Conservation (phyloP, 352 stramenopile species). For the Phytophthora litchii region DNA sequence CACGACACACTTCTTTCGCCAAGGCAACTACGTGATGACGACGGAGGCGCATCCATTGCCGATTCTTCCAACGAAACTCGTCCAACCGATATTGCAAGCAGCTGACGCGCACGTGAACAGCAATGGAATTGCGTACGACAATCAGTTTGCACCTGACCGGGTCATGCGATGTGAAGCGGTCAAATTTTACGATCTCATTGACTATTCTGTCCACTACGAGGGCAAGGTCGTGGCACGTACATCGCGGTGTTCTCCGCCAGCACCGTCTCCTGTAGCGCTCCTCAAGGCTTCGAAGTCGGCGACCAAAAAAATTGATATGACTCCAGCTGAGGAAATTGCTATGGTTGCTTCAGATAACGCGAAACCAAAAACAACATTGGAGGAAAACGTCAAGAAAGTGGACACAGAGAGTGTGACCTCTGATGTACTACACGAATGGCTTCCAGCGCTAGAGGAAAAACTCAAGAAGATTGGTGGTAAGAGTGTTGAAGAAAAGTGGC, state of each 20-base stretch:
- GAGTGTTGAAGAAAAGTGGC: slow-evolving; percentile 25
- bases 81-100: slow-evolving; percentile 49
- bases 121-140: slow-evolving; percentile 17
- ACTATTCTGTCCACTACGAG: slow-evolving; percentile 70
- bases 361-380: slow-evolving; percentile 4
- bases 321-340: slow-evolving; percentile 12
- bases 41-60: slow-evolving; percentile 97
- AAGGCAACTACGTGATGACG: slow-evolving; percentile 94
- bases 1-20: slow-evolving; percentile 89
- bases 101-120: slow-evolving; percentile 14
- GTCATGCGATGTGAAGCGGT: slow-evolving; percentile 43
- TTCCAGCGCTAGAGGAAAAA: slow-evolving; percentile 55
- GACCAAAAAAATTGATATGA: slow-evolving; percentile 11
- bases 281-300: slow-evolving; percentile 23
- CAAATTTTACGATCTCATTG: slow-evolving; percentile 59
- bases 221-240: slow-evolving; percentile 53
- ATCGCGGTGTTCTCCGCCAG: slow-evolving; percentile 35
- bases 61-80: slow-evolving; percentile 56
- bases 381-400: slow-evolving; percentile 13
- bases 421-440: slow-evolving; percentile 50
- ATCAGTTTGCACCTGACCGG: slow-evolving; percentile 23
- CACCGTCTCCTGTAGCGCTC: slow-evolving; percentile 17
- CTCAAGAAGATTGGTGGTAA: slow-evolving; percentile 35
- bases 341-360: slow-evolving; percentile 17
- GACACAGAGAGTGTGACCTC: slow-evolving; percentile 16